Base-by-base conservation (phyloP, 2,329 filamentous ascomycete genomes). In the Huntiella moniliformis region DNA sequence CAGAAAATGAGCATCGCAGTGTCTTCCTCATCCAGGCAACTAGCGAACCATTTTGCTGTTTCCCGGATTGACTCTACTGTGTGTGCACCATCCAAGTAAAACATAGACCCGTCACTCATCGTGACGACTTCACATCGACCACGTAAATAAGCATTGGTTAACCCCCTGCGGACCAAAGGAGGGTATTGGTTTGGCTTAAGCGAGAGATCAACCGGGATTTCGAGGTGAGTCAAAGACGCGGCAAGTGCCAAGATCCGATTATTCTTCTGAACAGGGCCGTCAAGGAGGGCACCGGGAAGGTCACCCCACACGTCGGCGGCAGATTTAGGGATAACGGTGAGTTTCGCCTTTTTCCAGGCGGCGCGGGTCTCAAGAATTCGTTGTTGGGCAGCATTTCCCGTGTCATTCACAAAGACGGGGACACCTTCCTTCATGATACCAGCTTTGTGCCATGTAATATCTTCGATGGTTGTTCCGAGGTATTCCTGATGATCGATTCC, bases 401-500 rank as follows among this genome's bases (percentile, higher is more conserved):
- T 42, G 3, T 47, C 54, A 32, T 58, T 55, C 5, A 62, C 57
- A 6, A 66, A 65, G 0, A 57, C 63, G 35, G 50, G 54, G 0
- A 61, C 70, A 0, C 72, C 74, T 1, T 61, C 44, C 59, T 92
- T 94, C 58, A 92, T 79, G 38, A 95, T 82, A 1, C 87, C 87
- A 5, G 79, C 79, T 60, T 95, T 95, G 58, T 94, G 83, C 87
- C 86, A 94, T 3, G 86, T 62, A 52, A 94, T 94, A 56, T 84
- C 67, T 47, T 82, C 77, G 43, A 88, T 71, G 0, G 84, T 87
- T 34, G 72, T 68, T 8, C 87, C 87, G 33, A 95, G 67, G 69
- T 93, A 77, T 4, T 71, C 75, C 1, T 80, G 77, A 60, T 95
- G 87, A 55, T 95, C 87, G 50, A 94, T 80, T 3, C 84, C 86